Conservation (phyloP, 306 rosid species). For the Potentilla sterilis region DNA sequence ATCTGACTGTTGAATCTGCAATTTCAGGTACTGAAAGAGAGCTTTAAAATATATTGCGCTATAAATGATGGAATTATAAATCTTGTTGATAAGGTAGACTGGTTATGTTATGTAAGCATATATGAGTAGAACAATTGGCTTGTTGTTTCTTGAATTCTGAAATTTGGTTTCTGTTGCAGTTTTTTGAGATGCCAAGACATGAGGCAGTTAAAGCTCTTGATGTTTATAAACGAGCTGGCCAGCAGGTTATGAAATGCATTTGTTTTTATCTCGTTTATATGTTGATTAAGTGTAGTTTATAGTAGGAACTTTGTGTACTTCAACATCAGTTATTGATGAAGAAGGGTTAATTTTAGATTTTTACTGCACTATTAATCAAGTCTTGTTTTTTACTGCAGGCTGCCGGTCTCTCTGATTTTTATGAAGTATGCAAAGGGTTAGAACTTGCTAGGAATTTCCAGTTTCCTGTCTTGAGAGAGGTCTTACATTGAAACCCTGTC, state of each 20-base stretch:
- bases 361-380: conserved; percentile 14
- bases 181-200: conserved; percentile 99
- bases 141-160: conserved; percentile 13
- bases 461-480: conserved; percentile 97
- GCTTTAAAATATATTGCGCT: conserved; percentile 86
- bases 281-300: conserved; percentile 4
- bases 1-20: conserved; percentile 24
- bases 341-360: background rate
- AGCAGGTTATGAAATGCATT: conserved; percentile 58
- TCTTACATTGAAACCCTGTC: conserved; percentile 21
- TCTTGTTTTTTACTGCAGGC: conserved; percentile 55
- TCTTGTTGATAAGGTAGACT: conserved; percentile 91
- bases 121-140: conserved; percentile 3
- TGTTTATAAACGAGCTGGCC: conserved; percentile 93
- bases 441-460: conserved; percentile 98
- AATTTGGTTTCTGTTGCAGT: conserved; percentile 44
- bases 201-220: conserved; percentile 92
- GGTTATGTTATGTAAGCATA: conserved; percentile 13
- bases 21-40: conserved; percentile 92
- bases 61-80: conserved; percentile 98
- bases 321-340: background rate
- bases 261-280: background rate
- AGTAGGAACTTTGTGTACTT: background rate
- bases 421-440: conserved; percentile 89
- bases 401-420: conserved; percentile 76